These are phyloP conservation scores for Polyrhizophydium stewartii DNA, from an alignment of 371 early-diverging fungal species.

Conservation along the genomic window DNA sequence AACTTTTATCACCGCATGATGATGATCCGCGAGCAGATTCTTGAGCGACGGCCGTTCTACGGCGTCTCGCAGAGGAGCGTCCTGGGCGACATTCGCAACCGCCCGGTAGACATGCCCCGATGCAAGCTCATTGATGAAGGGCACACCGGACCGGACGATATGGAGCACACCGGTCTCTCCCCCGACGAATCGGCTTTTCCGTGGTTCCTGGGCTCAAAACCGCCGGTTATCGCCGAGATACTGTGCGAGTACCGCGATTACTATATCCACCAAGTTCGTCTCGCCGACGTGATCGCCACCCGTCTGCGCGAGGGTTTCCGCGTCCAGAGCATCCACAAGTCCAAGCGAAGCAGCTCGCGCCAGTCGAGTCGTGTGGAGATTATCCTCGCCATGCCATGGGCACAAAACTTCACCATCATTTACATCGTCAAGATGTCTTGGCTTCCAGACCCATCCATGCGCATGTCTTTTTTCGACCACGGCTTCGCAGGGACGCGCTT, in stretches of 20 bases:
- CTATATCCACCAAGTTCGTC: conserved; percentile 39
- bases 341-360: neutral
- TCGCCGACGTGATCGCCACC: conserved; percentile 64
- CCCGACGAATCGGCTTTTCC: conserved; percentile 62
- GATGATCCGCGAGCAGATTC: conserved; percentile 58
- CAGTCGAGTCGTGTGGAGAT: conserved; percentile 53
- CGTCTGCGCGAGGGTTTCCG: conserved; percentile 83
- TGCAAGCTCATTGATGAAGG: conserved; percentile 22
- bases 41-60: neutral
- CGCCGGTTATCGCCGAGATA: conserved; percentile 73
- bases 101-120: conserved; percentile 56
- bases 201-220: conserved; percentile 73
- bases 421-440: conserved; percentile 68
- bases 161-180: conserved; percentile 1
- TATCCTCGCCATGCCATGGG: conserved; percentile 69
- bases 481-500: conserved; percentile 9
- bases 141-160: neutral
- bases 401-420: conserved; percentile 79
- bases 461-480: neutral
- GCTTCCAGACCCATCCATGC: conserved; percentile 4
- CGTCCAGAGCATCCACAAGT: conserved; percentile 22
- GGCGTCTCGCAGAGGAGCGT: too few relatives aligned
- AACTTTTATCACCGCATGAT: conserved; percentile 79
- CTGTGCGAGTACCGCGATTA: conserved; percentile 77
- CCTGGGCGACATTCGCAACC: conserved; percentile 27